Evolutionary conservation across 208 protist species (phyloP).

Genomic region (Leishmania tropica): DNA sequence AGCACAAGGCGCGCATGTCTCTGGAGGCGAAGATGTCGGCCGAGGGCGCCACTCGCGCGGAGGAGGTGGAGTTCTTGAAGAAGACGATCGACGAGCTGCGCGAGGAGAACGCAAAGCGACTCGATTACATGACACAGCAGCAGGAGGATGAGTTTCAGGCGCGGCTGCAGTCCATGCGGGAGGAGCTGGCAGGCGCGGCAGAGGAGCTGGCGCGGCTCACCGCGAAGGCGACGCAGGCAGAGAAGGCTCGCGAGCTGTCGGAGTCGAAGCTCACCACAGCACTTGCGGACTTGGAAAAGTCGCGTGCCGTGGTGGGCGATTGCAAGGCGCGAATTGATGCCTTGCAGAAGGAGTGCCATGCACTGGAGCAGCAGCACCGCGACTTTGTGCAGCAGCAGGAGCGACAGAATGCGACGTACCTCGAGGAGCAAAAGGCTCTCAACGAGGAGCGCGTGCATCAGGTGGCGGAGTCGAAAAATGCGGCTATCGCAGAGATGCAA

Average conservation of each 20-base stretch:
- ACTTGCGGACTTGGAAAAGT: conserved; percentile 28
- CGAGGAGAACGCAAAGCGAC: conserved; percentile 46
- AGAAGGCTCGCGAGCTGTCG: conserved; percentile 28
- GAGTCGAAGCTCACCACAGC: conserved; percentile 22
- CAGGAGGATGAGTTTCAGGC: conserved; percentile 57
- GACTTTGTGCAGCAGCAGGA: conserved; percentile 55
- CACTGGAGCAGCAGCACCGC: conserved; percentile 59
- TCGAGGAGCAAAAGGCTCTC: conserved; percentile 45
- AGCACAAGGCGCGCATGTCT: conserved; percentile 50
- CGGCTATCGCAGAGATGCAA: conserved; percentile 54
- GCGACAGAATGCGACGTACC: conserved; percentile 23
- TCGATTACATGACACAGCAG: conserved; percentile 62
- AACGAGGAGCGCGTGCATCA: conserved; percentile 62
- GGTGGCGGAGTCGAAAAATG: conserved; percentile 51
- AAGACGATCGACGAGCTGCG: conserved; percentile 66
- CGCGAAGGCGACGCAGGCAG: conserved; percentile 25
- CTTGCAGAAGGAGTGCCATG: conserved; percentile 20
- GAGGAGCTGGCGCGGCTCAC: conserved; percentile 41
- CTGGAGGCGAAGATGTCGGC: conserved; percentile 42
- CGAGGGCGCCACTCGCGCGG: conserved; percentile 30
- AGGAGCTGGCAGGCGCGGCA: conserved; percentile 45
- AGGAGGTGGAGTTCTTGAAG: conserved; percentile 72
- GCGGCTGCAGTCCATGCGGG: conserved; percentile 64
- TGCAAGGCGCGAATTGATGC: conserved; percentile 15
- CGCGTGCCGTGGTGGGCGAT: conserved; percentile 16